Evolutionary conservation across 2,329 filamentous ascomycete genomes (phyloP).

Genomic region (Albifimbria verrucaria): DNA sequence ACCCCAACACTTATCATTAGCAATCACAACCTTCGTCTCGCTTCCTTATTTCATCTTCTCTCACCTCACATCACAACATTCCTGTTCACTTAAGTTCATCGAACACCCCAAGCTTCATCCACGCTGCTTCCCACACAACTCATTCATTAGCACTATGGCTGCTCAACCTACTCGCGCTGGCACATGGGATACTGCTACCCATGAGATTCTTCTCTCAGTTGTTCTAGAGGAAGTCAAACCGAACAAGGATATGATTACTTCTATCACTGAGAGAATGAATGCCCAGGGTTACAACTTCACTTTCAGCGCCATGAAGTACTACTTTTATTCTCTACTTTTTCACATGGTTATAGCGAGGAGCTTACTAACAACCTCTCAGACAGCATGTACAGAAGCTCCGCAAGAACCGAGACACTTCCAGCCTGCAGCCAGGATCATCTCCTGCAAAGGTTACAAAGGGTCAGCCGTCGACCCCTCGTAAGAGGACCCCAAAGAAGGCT

Average conservation of each 20-base stretch:
- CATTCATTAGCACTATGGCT: conserved; percentile 9
- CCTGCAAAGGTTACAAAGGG: conserved; percentile 21
- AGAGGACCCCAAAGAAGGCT: conserved; percentile 15
- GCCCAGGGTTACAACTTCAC: conserved; percentile 35
- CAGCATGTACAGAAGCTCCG: conserved; percentile 46
- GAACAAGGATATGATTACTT: conserved; percentile 26
- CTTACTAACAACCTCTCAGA: conserved; percentile 20
- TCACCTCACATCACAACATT: conserved; percentile 3
- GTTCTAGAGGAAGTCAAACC: conserved; percentile 34
- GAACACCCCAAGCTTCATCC: too few species aligned
- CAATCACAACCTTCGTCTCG: neutral
- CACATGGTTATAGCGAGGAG: conserved; percentile 11
- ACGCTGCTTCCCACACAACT: too few species aligned
- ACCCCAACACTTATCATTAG: neutral
- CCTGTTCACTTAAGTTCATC: too few species aligned
- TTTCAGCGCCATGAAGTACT: conserved; percentile 38
- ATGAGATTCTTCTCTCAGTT: conserved; percentile 35
- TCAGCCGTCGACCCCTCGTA: neutral
- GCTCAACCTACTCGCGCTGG: conserved; percentile 20
- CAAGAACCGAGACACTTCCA: conserved; percentile 26
- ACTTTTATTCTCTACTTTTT: conserved; percentile 2
- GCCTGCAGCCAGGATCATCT: conserved; percentile 13
- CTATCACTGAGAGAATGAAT: conserved; percentile 27
- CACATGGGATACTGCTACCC: conserved; percentile 31
- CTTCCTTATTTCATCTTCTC: conserved; percentile 2